Conservation (phyloP, 331 rosid species). For the Pyracantha coccinea region DNA sequence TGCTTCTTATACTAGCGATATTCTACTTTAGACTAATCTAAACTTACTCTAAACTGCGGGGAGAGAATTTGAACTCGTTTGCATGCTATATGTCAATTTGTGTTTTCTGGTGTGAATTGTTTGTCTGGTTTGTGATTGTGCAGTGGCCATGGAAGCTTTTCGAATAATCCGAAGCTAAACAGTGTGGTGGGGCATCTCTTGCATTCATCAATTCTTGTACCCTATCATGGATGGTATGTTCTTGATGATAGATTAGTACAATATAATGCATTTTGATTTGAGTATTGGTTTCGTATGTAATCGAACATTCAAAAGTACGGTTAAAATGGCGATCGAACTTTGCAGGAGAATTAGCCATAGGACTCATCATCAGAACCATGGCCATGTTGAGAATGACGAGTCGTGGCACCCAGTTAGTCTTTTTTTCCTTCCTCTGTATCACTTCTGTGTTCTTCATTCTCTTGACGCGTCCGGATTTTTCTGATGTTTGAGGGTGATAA, state of each 20-base stretch:
- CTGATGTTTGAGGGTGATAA: neutral
- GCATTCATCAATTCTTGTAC: slow-evolving; percentile 71
- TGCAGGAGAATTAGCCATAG: slow-evolving; percentile 77
- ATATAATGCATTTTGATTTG: neutral
- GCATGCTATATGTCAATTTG: neutral
- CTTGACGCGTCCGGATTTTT: neutral
- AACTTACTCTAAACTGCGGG: neutral
- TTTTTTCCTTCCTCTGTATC: neutral
- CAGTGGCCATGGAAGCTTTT: slow-evolving; percentile 87
- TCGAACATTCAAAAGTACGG: neutral
- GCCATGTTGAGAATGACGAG: slow-evolving; percentile 79
- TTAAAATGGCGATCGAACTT: neutral
- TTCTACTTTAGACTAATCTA: too few relatives aligned
- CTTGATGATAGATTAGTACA: neutral
- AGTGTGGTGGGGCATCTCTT: slow-evolving; percentile 61
- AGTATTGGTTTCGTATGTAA: neutral
- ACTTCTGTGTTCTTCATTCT: neutral
- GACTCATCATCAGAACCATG: slow-evolving; percentile 85
- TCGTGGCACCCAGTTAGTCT: slow-evolving; percentile 60
- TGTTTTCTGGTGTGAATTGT: slow-evolving; percentile 9
- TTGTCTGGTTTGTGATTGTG: slow-evolving; percentile 19
- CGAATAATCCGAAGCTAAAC: slow-evolving; percentile 57
- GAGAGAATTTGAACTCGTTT: neutral
- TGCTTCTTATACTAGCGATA: neutral
- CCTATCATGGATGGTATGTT: slow-evolving; percentile 74